These are phyloP conservation scores for Torrubiella hemipterigena DNA, from an alignment of 2,329 filamentous ascomycete genomes.

Conservation along the genomic window DNA sequence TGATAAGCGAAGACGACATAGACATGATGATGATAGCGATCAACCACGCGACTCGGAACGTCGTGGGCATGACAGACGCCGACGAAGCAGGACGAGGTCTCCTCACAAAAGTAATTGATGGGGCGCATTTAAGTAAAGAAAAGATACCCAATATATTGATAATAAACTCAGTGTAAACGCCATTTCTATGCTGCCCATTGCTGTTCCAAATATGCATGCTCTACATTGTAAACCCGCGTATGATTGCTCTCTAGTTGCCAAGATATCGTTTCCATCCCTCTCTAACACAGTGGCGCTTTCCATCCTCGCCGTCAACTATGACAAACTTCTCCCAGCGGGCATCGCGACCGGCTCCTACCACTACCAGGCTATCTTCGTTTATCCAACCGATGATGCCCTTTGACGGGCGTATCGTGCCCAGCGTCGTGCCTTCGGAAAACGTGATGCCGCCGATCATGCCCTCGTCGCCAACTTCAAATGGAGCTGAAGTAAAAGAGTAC, in stretches of 20 bases:
- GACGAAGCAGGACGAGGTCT: too few species aligned
- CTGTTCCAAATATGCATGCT: not conserved
- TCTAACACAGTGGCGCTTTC: conserved; percentile 51
- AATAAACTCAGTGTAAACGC: not conserved
- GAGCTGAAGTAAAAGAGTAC: conserved; percentile 71
- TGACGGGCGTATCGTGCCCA: conserved; percentile 46
- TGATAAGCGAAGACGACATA: conserved; percentile 8
- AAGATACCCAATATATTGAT: conserved; percentile 11
- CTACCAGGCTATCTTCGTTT: conserved; percentile 58
- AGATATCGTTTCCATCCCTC: conserved; percentile 79
- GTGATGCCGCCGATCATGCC: conserved; percentile 31
- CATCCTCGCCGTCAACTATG: conserved; percentile 55
- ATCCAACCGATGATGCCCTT: conserved; percentile 85
- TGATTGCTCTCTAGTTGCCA: conserved; percentile 21
- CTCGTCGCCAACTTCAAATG: conserved; percentile 78
- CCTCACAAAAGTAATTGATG: too few species aligned
- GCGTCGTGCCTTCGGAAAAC: conserved; percentile 29
- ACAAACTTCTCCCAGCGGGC: conserved; percentile 83
- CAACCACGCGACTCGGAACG: conserved; percentile 6
- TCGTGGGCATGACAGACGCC: too few species aligned
- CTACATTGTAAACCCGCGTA: not conserved
- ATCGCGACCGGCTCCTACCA: conserved; percentile 69
- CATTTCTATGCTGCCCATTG: not conserved
- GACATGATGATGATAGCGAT: conserved; percentile 11
- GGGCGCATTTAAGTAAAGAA: conserved; percentile 12